Conservation (phyloP, 148 eudicot species). For the Heliosperma pusillum region DNA sequence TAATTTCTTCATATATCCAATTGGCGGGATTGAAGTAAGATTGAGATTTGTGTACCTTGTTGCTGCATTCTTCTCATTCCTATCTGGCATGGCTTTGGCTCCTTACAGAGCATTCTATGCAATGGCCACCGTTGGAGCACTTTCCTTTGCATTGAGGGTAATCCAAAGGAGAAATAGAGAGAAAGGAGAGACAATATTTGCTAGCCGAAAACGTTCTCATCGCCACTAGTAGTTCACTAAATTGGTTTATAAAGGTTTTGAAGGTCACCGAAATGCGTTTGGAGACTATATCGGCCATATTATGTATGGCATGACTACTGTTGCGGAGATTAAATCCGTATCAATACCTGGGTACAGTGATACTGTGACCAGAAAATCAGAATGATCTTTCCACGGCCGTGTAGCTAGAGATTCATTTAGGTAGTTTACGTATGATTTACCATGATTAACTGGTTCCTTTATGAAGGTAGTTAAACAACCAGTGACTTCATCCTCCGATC, state of each 20-base stretch:
- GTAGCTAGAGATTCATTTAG: constrained; percentile 18
- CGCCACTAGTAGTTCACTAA: constrained; percentile 35
- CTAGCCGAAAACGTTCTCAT: constrained; percentile 76
- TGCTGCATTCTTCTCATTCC: constrained; percentile 72
- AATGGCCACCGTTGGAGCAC: constrained; percentile 70
- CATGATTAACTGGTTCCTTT: constrained; percentile 20
- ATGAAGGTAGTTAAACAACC: too few relatives aligned
- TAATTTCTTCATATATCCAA: constrained; percentile 54
- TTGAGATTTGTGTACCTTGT: constrained; percentile 66
- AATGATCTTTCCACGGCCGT: neutral
- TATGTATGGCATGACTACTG: neutral
- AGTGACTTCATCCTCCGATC: too few relatives aligned
- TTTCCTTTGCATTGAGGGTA: constrained; percentile 64
- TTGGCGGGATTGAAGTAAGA: constrained; percentile 49
- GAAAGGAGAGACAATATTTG: constrained; percentile 62
- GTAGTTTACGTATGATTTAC: constrained; percentile 25
- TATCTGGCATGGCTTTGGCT: constrained; percentile 65
- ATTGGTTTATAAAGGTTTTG: neutral
- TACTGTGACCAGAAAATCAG: neutral
- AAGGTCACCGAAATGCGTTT: too few relatives aligned
- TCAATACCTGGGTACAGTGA: neutral
- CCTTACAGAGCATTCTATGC: constrained; percentile 76
- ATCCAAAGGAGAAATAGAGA: constrained; percentile 59
- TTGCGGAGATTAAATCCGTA: neutral
- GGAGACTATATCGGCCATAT: too few relatives aligned